phyloP scores from a whole-genome alignment of 208 protist species.

The Leishmania turanica region DNA sequence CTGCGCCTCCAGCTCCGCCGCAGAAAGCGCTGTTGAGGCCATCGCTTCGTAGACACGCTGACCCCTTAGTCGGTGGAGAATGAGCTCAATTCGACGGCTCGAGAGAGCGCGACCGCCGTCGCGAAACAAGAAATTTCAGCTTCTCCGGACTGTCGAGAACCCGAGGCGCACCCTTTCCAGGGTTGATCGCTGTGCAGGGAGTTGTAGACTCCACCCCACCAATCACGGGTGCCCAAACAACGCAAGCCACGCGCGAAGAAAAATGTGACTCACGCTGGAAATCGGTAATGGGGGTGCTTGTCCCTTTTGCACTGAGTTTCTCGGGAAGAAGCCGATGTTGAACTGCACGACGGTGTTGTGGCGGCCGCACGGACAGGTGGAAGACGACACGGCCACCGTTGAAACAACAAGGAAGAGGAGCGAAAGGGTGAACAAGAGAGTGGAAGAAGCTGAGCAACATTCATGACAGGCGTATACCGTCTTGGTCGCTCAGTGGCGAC shows the following conservation, averaged over 20 bases:
- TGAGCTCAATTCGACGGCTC: neutral
- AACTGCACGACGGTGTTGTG: neutral
- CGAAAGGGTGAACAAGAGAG: neutral
- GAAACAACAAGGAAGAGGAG: neutral
- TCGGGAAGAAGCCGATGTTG: neutral
- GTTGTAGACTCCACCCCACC: neutral
- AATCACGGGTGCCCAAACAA: neutral
- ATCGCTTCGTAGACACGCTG: conserved; percentile 11
- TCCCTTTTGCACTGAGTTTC: neutral
- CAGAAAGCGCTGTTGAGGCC: conserved; percentile 26
- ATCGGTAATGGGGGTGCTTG: neutral
- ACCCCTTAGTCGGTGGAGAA: neutral
- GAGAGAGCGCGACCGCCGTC: neutral
- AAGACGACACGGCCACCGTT: neutral
- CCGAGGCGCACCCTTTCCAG: neutral
- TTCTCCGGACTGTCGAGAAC: neutral
- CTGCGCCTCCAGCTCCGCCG: conserved; percentile 51
- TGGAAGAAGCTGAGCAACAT: neutral
- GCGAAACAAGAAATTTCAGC: neutral
- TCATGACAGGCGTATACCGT: neutral
- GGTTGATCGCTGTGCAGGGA: neutral
- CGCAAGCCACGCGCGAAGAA: neutral
- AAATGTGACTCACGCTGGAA: neutral
- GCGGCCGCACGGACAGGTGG: neutral
- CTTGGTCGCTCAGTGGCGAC: neutral